Conservation (phyloP, 2,329 filamentous ascomycete species). For the Aspergillus neoniger region DNA sequence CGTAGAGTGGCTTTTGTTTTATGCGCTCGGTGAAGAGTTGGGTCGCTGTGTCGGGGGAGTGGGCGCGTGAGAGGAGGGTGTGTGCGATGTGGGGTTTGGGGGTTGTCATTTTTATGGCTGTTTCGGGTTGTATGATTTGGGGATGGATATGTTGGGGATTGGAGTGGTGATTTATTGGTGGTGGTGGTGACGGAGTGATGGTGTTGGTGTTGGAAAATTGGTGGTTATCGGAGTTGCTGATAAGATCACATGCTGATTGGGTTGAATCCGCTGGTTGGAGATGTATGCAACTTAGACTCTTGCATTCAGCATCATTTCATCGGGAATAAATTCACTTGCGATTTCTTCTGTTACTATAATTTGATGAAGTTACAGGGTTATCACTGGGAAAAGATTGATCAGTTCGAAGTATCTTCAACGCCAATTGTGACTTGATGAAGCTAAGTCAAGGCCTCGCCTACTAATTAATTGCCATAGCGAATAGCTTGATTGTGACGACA, state of each 20-base stretch:
- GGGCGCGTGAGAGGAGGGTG: constrained; percentile 72
- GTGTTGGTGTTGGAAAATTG: background rate
- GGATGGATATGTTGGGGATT: background rate
- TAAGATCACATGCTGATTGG: constrained; percentile 8
- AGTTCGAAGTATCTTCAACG: background rate
- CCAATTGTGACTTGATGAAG: background rate
- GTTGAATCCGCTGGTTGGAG: background rate
- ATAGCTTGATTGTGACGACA: too few species aligned
- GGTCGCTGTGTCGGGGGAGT: constrained; percentile 70
- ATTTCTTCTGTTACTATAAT: too few species aligned
- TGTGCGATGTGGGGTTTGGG: constrained; percentile 52
- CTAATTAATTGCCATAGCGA: too few species aligned
- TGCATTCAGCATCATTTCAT: background rate
- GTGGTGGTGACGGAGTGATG: background rate
- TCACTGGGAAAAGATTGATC: too few species aligned
- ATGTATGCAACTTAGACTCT: background rate
- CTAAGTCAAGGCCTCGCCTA: background rate
- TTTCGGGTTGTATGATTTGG: too few species aligned
- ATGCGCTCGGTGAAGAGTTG: constrained; percentile 81
- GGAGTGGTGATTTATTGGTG: background rate
- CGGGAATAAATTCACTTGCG: background rate
- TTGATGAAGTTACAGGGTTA: too few species aligned
- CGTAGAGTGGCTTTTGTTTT: constrained; percentile 75
- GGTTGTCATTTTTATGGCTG: constrained; percentile 20
- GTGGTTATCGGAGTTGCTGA: background rate